A percentile compares a stretch with the other conserved stretches of the same genome.
phyloP scores from a whole-genome alignment of 2,329 filamentous ascomycete genomes.

The Calonectria crousiana region DNA sequence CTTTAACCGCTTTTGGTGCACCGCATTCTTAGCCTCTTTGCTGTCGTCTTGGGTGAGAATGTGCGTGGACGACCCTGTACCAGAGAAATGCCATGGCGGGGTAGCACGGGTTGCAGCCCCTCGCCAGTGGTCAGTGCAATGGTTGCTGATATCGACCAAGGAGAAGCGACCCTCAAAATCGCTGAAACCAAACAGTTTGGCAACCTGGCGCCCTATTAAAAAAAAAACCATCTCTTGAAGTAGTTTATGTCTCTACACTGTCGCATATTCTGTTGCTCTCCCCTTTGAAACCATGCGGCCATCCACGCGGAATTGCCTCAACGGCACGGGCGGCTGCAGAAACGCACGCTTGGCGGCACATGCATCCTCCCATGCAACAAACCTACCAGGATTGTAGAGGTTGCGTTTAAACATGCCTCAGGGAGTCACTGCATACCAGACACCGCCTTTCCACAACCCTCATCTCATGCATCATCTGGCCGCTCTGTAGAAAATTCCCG shows the following conservation, averaged over 20 bases:
- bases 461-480: slow-evolving; percentile 6
- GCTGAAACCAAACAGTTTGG: slow-evolving; percentile 8
- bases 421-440: slow-evolving; percentile 4
- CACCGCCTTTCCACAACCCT: neutral
- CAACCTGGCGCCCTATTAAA: neutral
- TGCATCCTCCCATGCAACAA: slow-evolving; percentile 12
- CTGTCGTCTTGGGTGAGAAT: neutral
- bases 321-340: slow-evolving; percentile 24
- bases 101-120: neutral
- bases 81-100: slow-evolving; percentile 12
- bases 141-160: neutral
- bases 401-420: slow-evolving; percentile 20
- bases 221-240: neutral
- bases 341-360: slow-evolving; percentile 8
- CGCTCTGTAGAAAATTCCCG: neutral
- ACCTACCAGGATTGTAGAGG: slow-evolving; percentile 14
- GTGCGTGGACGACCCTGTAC: neutral
- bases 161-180: neutral
- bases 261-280: neutral
- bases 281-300: neutral
- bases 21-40: slow-evolving; percentile 8
- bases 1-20: neutral
- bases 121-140: neutral
- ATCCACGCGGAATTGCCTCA: slow-evolving; percentile 23
- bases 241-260: neutral